Conservation (phyloP, 1,139 yeast genomes). For the Taphrina pruni region DNA sequence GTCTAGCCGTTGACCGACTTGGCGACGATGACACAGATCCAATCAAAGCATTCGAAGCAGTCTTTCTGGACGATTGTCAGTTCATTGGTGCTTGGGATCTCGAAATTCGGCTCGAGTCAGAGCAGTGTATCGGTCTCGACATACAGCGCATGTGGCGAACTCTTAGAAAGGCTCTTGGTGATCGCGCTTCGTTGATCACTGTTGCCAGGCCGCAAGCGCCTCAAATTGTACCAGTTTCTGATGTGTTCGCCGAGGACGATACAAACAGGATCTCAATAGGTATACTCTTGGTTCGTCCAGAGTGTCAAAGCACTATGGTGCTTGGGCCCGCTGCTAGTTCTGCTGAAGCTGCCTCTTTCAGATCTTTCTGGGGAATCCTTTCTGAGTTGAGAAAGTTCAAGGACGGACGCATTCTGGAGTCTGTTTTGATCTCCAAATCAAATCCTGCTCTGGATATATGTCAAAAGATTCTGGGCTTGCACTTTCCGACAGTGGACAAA, state of each 20-base stretch:
- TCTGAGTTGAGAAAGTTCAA: slow-evolving; percentile 83
- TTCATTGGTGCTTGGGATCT: slow-evolving; percentile 20
- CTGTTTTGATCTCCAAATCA: slow-evolving; percentile 72
- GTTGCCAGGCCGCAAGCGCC: slow-evolving; percentile 60
- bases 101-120: slow-evolving; percentile 1
- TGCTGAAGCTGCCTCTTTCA: slow-evolving; percentile 65
- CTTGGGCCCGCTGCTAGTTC: slow-evolving; percentile 71
- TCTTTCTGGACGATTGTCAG: slow-evolving; percentile 5
- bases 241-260: slow-evolving; percentile 48
- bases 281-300: slow-evolving; percentile 70
- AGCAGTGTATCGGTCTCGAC: slow-evolving; percentile 48
- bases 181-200: slow-evolving; percentile 60
- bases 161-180: slow-evolving; percentile 69
- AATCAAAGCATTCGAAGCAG: slow-evolving; percentile 13
- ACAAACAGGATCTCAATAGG: slow-evolving; percentile 61
- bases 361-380: slow-evolving; percentile 86
- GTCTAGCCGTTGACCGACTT: not conserved
- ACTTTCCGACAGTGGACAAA: slow-evolving; percentile 67
- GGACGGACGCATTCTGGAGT: slow-evolving; percentile 85
- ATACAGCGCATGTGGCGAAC: slow-evolving; percentile 66
- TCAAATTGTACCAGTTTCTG: slow-evolving; percentile 42
- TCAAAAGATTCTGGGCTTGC: slow-evolving; percentile 63
- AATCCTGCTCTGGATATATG: slow-evolving; percentile 18
- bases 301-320: slow-evolving; percentile 56
- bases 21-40: slow-evolving; percentile 15